Evolutionary conservation across 163 green algal genomes (phyloP).

Genomic region (Chloromonas sp.): DNA sequence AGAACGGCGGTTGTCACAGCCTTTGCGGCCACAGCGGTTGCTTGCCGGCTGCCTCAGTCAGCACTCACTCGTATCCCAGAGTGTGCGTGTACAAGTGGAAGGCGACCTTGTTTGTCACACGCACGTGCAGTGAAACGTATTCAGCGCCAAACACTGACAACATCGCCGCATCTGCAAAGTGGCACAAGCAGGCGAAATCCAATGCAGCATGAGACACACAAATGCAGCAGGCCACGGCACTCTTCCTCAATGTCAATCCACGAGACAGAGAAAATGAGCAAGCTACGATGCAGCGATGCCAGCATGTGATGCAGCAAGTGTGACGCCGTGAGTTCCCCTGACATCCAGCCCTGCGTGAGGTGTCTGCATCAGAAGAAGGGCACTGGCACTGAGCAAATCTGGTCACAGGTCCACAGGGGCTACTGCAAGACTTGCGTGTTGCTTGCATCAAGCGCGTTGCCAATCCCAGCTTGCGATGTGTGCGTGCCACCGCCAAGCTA

Average conservation of each 20-base stretch:
- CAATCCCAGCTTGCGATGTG: slow-evolving; percentile 92
- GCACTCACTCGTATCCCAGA: slow-evolving; percentile 85
- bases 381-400: no score
- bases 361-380: no score
- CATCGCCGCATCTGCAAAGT: slow-evolving; percentile 83
- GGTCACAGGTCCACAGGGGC: no score
- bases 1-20: no score
- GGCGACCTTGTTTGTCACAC: slow-evolving; percentile 90
- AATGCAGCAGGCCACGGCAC: background rate
- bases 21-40: no score
- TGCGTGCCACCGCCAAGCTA: slow-evolving; percentile 83
- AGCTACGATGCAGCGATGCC: no score
- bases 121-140: slow-evolving; percentile 94
- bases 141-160: slow-evolving; percentile 85
- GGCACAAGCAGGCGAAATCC: no score
- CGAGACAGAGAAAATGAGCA: background rate
- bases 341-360: no score
- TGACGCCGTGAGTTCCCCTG: no score
- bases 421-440: slow-evolving; percentile 63
- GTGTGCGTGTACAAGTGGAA: slow-evolving; percentile 94
- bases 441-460: slow-evolving; percentile 93
- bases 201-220: background rate
- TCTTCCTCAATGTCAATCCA: no score
- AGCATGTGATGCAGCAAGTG: no score
- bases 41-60: no score